Evolutionary conservation across 139 green algal species (phyloP).

Genomic region (Desmodesmus armatus): DNA sequence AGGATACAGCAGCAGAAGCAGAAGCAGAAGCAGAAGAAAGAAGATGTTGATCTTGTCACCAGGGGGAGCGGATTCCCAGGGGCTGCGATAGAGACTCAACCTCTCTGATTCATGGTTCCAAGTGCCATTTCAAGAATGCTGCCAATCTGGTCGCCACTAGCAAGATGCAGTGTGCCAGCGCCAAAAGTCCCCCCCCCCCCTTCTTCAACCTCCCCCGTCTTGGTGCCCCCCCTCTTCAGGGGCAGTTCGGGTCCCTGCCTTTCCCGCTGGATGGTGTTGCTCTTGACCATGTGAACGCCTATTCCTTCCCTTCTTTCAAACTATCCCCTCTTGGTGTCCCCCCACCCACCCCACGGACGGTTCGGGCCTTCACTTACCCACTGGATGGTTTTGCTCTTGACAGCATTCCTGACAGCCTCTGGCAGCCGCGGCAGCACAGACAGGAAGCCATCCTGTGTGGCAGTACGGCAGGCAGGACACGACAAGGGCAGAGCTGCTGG

Average conservation of each 20-base stretch:
- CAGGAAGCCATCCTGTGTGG: slow-evolving; percentile 16
- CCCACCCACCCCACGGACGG: too few species aligned
- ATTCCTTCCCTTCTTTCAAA: too few species aligned
- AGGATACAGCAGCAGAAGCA: background rate
- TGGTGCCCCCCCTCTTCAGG: too few species aligned
- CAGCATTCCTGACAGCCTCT: background rate
- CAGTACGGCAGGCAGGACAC: background rate
- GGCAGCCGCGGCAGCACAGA: slow-evolving; percentile 28
- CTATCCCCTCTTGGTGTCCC: too few species aligned
- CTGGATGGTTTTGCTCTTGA: slow-evolving; percentile 24
- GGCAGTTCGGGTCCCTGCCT: too few species aligned
- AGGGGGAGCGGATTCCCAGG: background rate
- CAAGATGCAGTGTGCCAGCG: background rate
- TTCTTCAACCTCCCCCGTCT: background rate
- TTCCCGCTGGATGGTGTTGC: too few species aligned
- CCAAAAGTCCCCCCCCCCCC: background rate
- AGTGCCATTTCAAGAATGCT: background rate
- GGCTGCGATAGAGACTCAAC: background rate
- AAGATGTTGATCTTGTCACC: background rate
- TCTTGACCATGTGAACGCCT: too few species aligned
- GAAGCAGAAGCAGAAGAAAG: background rate
- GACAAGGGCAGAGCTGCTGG: background rate
- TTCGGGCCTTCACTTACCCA: background rate
- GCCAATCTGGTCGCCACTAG: background rate
- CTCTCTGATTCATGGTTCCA: background rate